Conservation (phyloP, 495 filamentous ascomycete species). For the Polyplosphaeria fusca region DNA sequence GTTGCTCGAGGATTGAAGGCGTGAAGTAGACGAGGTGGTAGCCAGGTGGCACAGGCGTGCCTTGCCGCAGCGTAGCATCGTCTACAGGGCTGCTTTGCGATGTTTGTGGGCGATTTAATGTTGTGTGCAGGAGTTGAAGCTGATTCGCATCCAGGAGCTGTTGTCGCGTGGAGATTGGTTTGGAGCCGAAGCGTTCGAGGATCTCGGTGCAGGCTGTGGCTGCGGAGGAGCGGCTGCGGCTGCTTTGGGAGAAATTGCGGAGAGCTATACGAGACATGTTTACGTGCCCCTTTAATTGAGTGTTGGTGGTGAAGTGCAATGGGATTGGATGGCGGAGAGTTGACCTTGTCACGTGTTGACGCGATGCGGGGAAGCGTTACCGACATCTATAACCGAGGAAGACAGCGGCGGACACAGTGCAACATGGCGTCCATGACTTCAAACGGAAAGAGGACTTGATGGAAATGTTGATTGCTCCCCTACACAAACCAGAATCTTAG, state of each 20-base stretch:
- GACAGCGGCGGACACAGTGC: too few relatives aligned
- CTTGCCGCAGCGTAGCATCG: conserved; percentile 1
- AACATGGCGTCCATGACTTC: too few relatives aligned
- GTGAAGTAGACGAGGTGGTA: conserved; percentile 34
- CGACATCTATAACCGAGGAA: too few relatives aligned
- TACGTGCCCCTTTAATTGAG: neutral
- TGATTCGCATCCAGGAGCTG: conserved; percentile 28
- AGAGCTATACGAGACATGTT: neutral
- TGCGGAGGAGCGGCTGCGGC: neutral
- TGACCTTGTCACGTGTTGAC: too few relatives aligned
- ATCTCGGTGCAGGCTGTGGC: conserved; percentile 19
- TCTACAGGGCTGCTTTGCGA: neutral
- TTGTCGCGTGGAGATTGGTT: conserved; percentile 18
- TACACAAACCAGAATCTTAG: too few relatives aligned
- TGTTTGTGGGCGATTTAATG: conserved; percentile 6
- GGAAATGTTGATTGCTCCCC: too few relatives aligned
- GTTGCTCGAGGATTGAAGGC: conserved; percentile 11
- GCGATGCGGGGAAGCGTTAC: too few relatives aligned
- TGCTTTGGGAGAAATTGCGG: neutral
- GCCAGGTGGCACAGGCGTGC: conserved; percentile 26
- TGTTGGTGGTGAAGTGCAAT: too few relatives aligned
- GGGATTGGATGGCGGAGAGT: too few relatives aligned
- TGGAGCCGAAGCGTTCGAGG: conserved; percentile 18
- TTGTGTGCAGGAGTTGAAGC: conserved; percentile 9
- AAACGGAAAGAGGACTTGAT: too few relatives aligned